Base-by-base conservation (phyloP, 179 eudicot genomes). In the Vitellaria paradoxa region DNA sequence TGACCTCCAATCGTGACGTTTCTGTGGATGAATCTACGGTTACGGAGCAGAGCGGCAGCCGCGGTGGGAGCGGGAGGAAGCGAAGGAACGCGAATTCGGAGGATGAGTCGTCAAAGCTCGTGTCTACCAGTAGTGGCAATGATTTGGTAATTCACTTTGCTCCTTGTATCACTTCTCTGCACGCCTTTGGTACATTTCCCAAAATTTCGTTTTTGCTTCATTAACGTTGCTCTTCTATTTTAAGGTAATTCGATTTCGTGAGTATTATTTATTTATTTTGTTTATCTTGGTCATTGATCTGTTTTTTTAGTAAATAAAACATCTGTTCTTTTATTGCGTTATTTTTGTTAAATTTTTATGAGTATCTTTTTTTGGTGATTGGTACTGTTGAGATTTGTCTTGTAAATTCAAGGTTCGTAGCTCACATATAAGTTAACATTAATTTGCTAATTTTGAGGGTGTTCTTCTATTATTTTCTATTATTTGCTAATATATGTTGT, bases 31-130 rank as follows among this genome's bases (percentile, higher is more conserved):
- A 79, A 52, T 82, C 85, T 9, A 79, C 85, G 24, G 85, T 79
- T 46, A 82, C 82, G 75, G 85, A 79, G 42, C 85, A 79, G 65
- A 82, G 82, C 60, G 80, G 47, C 46, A 60, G 82, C 62, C 52
- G 55, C 26, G 81, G 68, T 30, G 78, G 81, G 59, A 82, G 73
- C 40, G 75, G 77, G 65, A 81, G 80, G 82, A 88, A 81, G 75
- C 84, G 81, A 72, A 86, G 82, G 72, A 85, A 85, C 21, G 76
- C 73, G 64, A 65, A 72, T 21, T 81, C 78, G 40, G 87, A 86
- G 63, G 91, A 86, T 65, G 89, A 83, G 68, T 79, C 84, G 18
- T 88, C 91, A 0, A 88, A 88, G 84, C 78, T 86, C 47, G 81
- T 83, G 68, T 88, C 87, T 60, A 83, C 87, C 37, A 75, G 80